Base-by-base conservation (phyloP, 2,329 filamentous ascomycete species). In the Colletotrichum orchidophilum region DNA sequence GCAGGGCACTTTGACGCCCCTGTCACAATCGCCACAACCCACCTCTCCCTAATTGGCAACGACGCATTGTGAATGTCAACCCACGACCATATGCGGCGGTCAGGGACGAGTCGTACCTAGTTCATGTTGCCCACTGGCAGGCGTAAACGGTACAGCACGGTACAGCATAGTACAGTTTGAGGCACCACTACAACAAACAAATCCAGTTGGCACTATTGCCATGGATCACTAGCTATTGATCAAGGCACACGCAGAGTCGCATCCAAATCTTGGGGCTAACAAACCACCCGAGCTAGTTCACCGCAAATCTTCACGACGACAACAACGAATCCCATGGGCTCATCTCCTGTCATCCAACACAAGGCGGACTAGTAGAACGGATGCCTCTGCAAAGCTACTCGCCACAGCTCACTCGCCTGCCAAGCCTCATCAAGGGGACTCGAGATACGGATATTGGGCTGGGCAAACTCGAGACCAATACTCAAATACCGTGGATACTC, bases 221-320 rank as follows among this genome's bases (percentile, higher is more conserved):
- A 61, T 31, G 27, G 21, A 18, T 29, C 18, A 52, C n/a, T 18
- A 46, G 7, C 39, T 46, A 46, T 35, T 21, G 15, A 33, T 46
- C 54, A 50, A 50, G 42, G 59, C 59, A 27, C 59, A 61, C 29
- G 33, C 57, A 60, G 26, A 46, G 57, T 31, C 18, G 39, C 24
- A 60, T 60, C 26, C 24, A 12, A 52, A 24, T 60, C 24, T 29
- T 21, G 42, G 13, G n/a, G 31, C 29, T n/a, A 21, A 46, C 29
- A 13, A 63, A 11, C 65, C 29, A 57, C 33, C n/a, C 29, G 31
- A 5, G 42, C 42, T 57, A 52, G 59, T 54, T 70, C 63, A 70
- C 63, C 67, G 63, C 55, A 63, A 50, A 66, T 70, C 61, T 54
- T 64, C 5, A 53, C 29, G 11, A 35, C 46, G 5, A 26, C 24